A percentile compares a stretch with the other conserved stretches of the same genome.
Conservation (phyloP, 169 alveolate species). For the Plasmodium billcollinsi region DNA sequence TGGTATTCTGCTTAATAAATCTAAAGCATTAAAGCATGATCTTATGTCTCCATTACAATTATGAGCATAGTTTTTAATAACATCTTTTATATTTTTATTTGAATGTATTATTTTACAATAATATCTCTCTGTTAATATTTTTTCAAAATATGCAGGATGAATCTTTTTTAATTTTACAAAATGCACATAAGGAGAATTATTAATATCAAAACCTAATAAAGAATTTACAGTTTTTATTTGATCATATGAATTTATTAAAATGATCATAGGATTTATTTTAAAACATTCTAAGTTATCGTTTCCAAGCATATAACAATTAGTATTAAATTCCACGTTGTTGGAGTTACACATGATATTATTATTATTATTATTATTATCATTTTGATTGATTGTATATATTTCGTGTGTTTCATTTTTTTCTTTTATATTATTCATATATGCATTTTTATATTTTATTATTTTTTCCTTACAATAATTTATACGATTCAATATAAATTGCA, state of each 20-base stretch:
- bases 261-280: constrained; percentile 67
- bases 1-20: constrained; percentile 58
- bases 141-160: constrained; percentile 52
- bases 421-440: no score
- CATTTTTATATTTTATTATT: constrained; percentile 2
- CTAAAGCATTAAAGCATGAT: constrained; percentile 69
- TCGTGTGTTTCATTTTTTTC: background rate
- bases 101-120: constrained; percentile 55
- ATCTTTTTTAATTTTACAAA: constrained; percentile 70
- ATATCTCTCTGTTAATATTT: constrained; percentile 45
- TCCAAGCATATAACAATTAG: no score
- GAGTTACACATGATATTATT: no score
- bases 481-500: constrained; percentile 63
- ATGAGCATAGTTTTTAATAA: constrained; percentile 21
- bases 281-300: constrained; percentile 7
- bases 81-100: constrained; percentile 52
- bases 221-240: constrained; percentile 64
- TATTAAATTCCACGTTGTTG: no score
- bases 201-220: constrained; percentile 69
- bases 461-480: constrained; percentile 47
- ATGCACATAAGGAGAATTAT: constrained; percentile 62
- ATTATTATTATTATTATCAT: background rate
- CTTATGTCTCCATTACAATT: constrained; percentile 78
- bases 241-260: constrained; percentile 70
- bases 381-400: background rate